Base-by-base conservation (phyloP, 2,329 filamentous ascomycete genomes). In the Sphaerulina vaccinii region DNA sequence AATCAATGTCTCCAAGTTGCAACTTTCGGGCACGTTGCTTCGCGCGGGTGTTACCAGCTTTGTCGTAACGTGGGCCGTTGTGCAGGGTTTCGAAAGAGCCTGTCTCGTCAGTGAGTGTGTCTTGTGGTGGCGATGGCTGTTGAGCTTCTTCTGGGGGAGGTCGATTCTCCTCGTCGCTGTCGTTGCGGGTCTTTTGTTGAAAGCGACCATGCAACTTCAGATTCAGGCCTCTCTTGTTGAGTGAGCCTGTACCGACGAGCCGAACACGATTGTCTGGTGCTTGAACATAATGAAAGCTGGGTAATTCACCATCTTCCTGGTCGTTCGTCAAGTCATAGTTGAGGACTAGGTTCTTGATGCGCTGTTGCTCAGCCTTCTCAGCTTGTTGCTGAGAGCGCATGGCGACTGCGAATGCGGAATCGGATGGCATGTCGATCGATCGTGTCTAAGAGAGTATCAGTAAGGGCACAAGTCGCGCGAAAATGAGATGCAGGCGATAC, bases 301-400 rank as follows among this genome's bases (percentile, higher is more conserved):
- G 65, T 60, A 61, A 63, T 63, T 71, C 80, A 95, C 90, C 86
- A 76, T 93, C 88, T 59, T 90, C 85, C 67, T 71, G 66, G 65
- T 84, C 80, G 57, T 95, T 90, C 45, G 89, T 85, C 67, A 96
- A 83, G 73, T 99, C 93, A 68, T 96, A 95, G 71, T 96, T 97
- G 62, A 99, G 78, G 48, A 99, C 93, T 39, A 99, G 79, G 65
- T 90, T 96, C 76, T 99, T 99, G 82, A 99, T 99, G 57, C 93
- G 88, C 70, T 96, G 90, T 70, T 99, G 92, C 70, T 99, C 95
- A 68, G 96, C 93, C 47, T 87, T 86, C 69, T 97, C 92, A 2
- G 90, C 92, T 72, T 95, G 88, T 68, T 96, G 91, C 73, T 97
- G 91, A 55, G 83, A 90, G 69, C 90, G 93, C 90, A 99, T 93